Base-by-base conservation (phyloP, 371 early-diverging fungal species). In the Chytridiales sp. region DNA sequence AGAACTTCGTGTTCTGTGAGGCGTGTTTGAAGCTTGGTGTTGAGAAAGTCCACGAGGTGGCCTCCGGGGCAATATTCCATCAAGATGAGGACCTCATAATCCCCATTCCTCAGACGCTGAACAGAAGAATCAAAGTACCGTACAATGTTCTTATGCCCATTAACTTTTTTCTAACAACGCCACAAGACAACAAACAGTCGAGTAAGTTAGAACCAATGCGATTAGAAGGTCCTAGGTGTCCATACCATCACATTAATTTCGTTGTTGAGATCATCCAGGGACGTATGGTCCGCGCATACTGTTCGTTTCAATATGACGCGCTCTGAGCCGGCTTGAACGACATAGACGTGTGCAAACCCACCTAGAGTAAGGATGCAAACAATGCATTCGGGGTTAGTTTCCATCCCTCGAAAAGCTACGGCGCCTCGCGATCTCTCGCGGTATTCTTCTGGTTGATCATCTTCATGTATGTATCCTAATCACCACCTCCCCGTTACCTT, bases 31-130 rank as follows among this genome's bases (percentile, higher is more conserved):
- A 92, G 72, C 38, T 88, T 74, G 47, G 84, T 76, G 72, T 93
- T 93, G 84, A 95, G 87, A 59, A 91, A 81, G 68, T 92, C 89
- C 62, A 95, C 88, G 15, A 93, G 82, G 59, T 86, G 85, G 24
- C 93, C 93, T 39, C 89, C 88, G 19, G 84, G 75, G 68, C 95
- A 95, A 67, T 89, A 86, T 64, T 93, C 95, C 92, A 93, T 94
- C 59, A 92, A 74, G 30, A 95, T 92, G 47, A 87, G 76, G 3
- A 90, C 84, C 60, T 92, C 87, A 62, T 75, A 88, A 8, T 87
- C 89, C 17, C 85, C 86, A 1, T 74, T 69, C 8, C 21, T 66
- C 48, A 80, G 74, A 26, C 42, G 43, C 38, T 47, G 26, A 36
- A 79, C 78, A 31, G 85, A 79, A 57, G 42, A 86, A 58, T 90